phyloP scores from a whole-genome alignment of 1,284 basidiomycete species.

The Meripilus lineatus region DNA sequence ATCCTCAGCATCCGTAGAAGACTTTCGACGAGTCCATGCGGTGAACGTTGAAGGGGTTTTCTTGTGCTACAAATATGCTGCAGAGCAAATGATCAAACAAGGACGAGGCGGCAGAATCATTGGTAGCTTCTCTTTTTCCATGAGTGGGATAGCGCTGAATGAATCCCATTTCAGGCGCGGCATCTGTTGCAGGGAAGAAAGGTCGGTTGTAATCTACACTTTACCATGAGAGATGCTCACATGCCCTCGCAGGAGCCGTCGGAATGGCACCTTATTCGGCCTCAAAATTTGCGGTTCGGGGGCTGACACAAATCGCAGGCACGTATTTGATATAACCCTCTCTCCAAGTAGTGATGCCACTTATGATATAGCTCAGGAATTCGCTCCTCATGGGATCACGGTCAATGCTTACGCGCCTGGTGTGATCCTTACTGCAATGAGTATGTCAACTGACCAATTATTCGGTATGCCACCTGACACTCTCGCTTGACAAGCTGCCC shows the following conservation, averaged over 20 bases:
- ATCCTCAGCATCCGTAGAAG: conserved; percentile 17
- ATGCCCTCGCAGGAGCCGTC: background rate
- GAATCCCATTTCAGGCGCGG: background rate
- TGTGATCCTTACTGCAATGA: conserved; percentile 18
- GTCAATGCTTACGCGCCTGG: conserved; percentile 26
- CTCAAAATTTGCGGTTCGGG: conserved; percentile 26
- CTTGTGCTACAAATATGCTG: conserved; percentile 32
- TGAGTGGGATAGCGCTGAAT: background rate
- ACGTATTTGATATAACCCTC: no score
- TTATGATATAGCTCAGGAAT: conserved; percentile 17
- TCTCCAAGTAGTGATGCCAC: background rate
- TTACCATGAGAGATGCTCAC: no score
- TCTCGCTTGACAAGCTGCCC: conserved; percentile 13
- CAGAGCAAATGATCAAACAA: conserved; percentile 28
- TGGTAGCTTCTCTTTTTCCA: conserved; percentile 13
- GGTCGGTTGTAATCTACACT: no score
- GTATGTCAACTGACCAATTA: conserved; percentile 11
- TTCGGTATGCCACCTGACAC: no score
- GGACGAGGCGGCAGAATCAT: conserved; percentile 31
- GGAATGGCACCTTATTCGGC: conserved; percentile 7
- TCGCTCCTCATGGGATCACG: conserved; percentile 18
- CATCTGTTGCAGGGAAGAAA: background rate
- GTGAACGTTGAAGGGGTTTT: conserved; percentile 31
- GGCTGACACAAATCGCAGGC: conserved; percentile 22
- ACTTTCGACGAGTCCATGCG: conserved; percentile 22